A percentile compares a stretch with the other conserved stretches of the same genome.
Evolutionary conservation across 148 eudicot genomes (phyloP).

Genomic region (Drosera capensis): DNA sequence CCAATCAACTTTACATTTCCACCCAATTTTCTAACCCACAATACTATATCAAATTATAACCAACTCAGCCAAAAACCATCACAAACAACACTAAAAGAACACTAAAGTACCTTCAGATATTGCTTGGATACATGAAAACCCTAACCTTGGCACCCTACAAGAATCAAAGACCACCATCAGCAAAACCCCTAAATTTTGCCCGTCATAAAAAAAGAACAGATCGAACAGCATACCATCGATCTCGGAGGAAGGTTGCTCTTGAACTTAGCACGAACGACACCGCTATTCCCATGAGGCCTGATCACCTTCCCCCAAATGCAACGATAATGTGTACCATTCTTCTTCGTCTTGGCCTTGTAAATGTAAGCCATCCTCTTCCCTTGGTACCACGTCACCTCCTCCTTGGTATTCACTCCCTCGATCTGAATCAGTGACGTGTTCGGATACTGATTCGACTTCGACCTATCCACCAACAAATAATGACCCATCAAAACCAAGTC

Average conservation of each 20-base stretch:
- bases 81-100: too few relatives aligned
- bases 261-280: conserved; percentile 38
- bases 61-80: too few relatives aligned
- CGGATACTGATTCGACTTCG: conserved; percentile 10
- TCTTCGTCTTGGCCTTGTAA: conserved; percentile 39
- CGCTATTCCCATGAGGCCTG: conserved; percentile 40
- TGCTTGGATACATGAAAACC: conserved; percentile 45
- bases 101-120: conserved; percentile 22
- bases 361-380: conserved; percentile 32
- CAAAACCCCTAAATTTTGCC: neutral
- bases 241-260: conserved; percentile 38
- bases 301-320: conserved; percentile 42
- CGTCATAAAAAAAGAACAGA: neutral
- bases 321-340: conserved; percentile 26
- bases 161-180: neutral
- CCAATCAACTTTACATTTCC: too few relatives aligned
- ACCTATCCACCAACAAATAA: neutral
- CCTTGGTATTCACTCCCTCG: conserved; percentile 12
- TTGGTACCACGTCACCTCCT: conserved; percentile 20
- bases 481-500: neutral
- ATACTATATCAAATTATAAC: too few relatives aligned
- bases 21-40: too few relatives aligned
- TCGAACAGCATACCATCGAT: conserved; percentile 19
- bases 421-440: conserved; percentile 8
- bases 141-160: conserved; percentile 32